Conservation (phyloP, 176 grass and related monocot species). For the Eragrostis curvula region DNA sequence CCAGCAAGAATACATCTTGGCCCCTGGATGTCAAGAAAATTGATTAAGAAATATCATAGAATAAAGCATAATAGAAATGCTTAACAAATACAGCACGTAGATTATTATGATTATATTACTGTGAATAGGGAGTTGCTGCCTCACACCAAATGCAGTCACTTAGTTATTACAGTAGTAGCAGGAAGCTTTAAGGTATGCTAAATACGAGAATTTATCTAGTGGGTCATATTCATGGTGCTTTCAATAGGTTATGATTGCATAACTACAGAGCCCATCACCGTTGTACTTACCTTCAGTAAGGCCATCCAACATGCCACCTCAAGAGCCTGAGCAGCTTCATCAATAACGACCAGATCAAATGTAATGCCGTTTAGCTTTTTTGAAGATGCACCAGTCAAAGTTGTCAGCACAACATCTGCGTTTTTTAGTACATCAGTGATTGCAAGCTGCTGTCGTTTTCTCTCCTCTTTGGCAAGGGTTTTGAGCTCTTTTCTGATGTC, state of each 20-base stretch:
- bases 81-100: background rate
- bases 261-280: background rate
- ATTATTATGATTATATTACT: slow-evolving; percentile 2
- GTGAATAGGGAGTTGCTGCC: slow-evolving; percentile 11
- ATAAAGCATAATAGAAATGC: background rate
- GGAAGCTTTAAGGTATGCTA: too few species aligned
- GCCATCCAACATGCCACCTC: slow-evolving; percentile 97
- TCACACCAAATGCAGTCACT: slow-evolving; percentile 20
- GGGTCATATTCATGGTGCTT: background rate
- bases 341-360: slow-evolving; percentile 97
- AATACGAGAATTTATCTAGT: too few species aligned
- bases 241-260: slow-evolving; percentile 22
- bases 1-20: slow-evolving; percentile 87
- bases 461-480: slow-evolving; percentile 89
- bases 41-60: too few species aligned
- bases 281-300: slow-evolving; percentile 74
- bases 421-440: slow-evolving; percentile 93
- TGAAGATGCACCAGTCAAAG: slow-evolving; percentile 93
- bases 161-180: background rate
- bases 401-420: slow-evolving; percentile 87
- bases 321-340: slow-evolving; percentile 98
- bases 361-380: slow-evolving; percentile 71
- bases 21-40: slow-evolving; percentile 58
- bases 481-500: slow-evolving; percentile 94
- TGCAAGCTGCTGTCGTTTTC: slow-evolving; percentile 89